Evolutionary conservation across 164 flowering plant genomes (phyloP).

Genomic region (Protea cynaroides): DNA sequence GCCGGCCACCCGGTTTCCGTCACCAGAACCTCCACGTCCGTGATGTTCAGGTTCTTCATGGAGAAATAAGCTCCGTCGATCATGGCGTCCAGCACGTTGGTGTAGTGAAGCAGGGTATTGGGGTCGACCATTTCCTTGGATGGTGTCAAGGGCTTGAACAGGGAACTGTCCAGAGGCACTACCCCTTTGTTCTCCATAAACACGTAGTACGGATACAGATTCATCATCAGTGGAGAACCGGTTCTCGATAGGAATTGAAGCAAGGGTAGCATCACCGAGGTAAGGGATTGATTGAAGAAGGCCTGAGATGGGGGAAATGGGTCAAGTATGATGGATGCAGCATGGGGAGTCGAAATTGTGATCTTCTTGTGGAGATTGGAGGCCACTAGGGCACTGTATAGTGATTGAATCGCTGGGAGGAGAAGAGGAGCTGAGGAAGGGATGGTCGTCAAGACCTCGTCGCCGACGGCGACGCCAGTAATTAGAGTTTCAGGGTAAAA

Average conservation of each 20-base stretch:
- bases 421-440: constrained; percentile 74
- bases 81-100: constrained; percentile 91
- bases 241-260: constrained; percentile 65
- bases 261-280: constrained; percentile 44
- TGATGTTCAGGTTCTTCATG: constrained; percentile 75
- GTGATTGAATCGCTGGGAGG: constrained; percentile 81
- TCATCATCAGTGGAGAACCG: constrained; percentile 82
- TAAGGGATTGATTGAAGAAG: constrained; percentile 69
- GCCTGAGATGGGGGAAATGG: constrained; percentile 98
- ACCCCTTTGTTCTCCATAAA: constrained; percentile 94
- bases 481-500: constrained; percentile 74
- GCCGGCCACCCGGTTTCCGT: constrained; percentile 95
- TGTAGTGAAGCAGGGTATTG: constrained; percentile 87
- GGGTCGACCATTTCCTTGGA: constrained; percentile 95
- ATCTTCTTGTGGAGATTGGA: constrained; percentile 59
- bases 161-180: constrained; percentile 75
- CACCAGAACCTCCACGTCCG: constrained; percentile 73
- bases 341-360: constrained; percentile 82
- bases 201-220: constrained; percentile 91
- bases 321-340: constrained; percentile 75
- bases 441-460: constrained; percentile 74
- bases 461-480: constrained; percentile 76
- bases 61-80: constrained; percentile 80
- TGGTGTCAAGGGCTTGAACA: constrained; percentile 79
- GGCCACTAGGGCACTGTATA: constrained; percentile 67